Evolutionary conservation across 441 rosid genomes (phyloP).

Genomic region (Populus hybrid): DNA sequence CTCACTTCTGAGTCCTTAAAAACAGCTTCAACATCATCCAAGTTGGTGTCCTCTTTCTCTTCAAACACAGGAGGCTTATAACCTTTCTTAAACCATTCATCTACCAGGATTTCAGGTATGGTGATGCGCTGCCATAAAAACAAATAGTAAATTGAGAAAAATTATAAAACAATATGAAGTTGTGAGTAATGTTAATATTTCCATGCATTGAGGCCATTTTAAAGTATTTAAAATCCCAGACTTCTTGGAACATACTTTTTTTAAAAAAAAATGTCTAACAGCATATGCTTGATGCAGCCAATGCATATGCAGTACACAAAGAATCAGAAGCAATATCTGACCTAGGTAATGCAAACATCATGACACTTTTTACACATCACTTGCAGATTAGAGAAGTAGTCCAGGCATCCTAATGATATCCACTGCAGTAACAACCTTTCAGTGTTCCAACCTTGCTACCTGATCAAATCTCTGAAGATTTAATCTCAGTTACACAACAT

Average conservation of each 20-base stretch:
- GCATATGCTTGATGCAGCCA: neutral
- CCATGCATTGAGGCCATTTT: neutral
- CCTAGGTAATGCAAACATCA: neutral
- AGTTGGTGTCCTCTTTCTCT: conserved; percentile 64
- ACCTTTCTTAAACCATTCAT: conserved; percentile 88
- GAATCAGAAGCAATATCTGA: neutral
- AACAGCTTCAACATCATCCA: conserved; percentile 32
- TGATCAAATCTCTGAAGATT: neutral
- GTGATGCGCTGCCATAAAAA: conserved; percentile 60
- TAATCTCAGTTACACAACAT: neutral
- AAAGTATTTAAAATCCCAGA: neutral
- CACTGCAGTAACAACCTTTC: neutral
- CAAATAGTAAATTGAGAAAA: conserved; percentile 10
- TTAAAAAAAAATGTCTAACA: neutral
- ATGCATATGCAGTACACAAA: neutral
- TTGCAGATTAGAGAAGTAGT: neutral
- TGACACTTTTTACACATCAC: neutral
- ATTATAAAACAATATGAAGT: neutral
- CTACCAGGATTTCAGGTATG: conserved; percentile 72
- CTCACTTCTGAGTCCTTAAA: conserved; percentile 78
- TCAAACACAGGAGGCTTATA: conserved; percentile 73
- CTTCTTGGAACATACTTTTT: neutral
- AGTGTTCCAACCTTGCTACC: neutral
- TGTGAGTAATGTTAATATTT: neutral
- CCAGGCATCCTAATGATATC: neutral